Conservation (phyloP, 2,329 filamentous ascomycete genomes). For the Aspergillus luchuensis region DNA sequence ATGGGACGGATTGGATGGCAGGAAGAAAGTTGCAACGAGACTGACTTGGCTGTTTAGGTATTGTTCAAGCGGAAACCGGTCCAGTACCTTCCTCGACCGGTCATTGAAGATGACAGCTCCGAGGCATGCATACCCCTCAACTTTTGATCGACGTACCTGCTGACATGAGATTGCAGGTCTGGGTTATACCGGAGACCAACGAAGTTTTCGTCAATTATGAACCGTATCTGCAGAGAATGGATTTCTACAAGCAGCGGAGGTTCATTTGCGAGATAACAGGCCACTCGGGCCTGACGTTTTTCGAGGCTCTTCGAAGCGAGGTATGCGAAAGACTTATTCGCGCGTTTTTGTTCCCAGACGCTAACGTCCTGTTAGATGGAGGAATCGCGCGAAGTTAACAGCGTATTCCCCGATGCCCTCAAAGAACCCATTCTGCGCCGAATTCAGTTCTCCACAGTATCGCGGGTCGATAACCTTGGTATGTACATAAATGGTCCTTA, state of each 20-base stretch:
- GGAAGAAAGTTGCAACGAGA: conserved; percentile 1
- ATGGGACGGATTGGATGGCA: background rate
- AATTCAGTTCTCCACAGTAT: conserved; percentile 88
- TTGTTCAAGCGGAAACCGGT: conserved; percentile 96
- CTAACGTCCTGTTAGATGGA: conserved; percentile 57
- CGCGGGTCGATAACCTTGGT: conserved; percentile 81
- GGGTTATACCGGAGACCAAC: conserved; percentile 85
- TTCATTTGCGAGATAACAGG: conserved; percentile 97
- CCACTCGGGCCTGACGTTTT: conserved; percentile 86
- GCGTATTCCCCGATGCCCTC: conserved; percentile 84
- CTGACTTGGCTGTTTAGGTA: conserved; percentile 61
- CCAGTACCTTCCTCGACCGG: conserved; percentile 71
- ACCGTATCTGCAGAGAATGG: conserved; percentile 79
- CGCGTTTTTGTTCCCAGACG: conserved; percentile 3
- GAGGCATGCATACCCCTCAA: conserved; percentile 63
- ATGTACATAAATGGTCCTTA: conserved; percentile 28
- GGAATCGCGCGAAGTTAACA: conserved; percentile 86
- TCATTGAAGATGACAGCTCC: conserved; percentile 75
- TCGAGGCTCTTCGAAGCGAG: conserved; percentile 89
- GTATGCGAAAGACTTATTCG: conserved; percentile 54
- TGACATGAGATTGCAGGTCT: conserved; percentile 63
- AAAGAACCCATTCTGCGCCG: conserved; percentile 87
- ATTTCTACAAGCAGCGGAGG: conserved; percentile 89
- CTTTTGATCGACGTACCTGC: conserved; percentile 10
- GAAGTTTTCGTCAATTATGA: conserved; percentile 91